Base-by-base conservation (phyloP, 208 protist genomes). In the Crithidia sp. region DNA sequence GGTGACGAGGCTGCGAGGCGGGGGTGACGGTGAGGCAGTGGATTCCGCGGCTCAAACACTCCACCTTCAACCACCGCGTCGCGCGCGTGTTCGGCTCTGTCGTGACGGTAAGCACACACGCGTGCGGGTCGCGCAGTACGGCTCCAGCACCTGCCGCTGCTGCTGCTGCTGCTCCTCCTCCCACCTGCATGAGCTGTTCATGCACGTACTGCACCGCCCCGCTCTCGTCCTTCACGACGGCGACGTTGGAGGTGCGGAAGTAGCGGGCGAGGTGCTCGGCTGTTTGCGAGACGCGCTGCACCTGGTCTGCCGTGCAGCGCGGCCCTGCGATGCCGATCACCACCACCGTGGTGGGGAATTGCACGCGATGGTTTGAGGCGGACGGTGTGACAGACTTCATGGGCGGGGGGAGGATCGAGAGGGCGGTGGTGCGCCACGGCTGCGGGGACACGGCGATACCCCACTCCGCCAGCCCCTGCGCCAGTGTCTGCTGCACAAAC, bases 41-140 rank as follows among this genome's bases (percentile, higher is more conserved):
- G 40, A 93, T 83, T 28, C 92, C 92, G 54, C 90, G 88, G 49
- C 84, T 87, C 53, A 97, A 82, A 58, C 88, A 94, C 72, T 97
- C 90, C 54, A 87, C 92, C 43, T 80, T 71, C 9, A 94, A 54
- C 92, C 92, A 95, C 17, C 92, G 86, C 43, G 84, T 81, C 5
- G 85, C 83, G 12, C 89, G 86, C 4, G 86, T 85, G 45, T 87
- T 76, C 17, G 81, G 64, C 49, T 89, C 82, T 3, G 53, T 60
- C 17, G 92, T 89, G 73, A 97, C 66, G 55, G 94, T 67, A 28
- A 97, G 67, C 49, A 86, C 81, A 10, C 74, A 88, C 9, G 85
- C 64, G 68, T 93, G 91, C 8, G 73, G 53, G 65, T 95, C 92
- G 16, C 73, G 72, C 47, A 93, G 7, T 0, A n/a, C 19, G 37